A percentile compares a stretch with the other conserved stretches of the same genome.
phyloP scores from a whole-genome alignment of 176 grass and related monocot genomes.

The Cenchrus americanus region DNA sequence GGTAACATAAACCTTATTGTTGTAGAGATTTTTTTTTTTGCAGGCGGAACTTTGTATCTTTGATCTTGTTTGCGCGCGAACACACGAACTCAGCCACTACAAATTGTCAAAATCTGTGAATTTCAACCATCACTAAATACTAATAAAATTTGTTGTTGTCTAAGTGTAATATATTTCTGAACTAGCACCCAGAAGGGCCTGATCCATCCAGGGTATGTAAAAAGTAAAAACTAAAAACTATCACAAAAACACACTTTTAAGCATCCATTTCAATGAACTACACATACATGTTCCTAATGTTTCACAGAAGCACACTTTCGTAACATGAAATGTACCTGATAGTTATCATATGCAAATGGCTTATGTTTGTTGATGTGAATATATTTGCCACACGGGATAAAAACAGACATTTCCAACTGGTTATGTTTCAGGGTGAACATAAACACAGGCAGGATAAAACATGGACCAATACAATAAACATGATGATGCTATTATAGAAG shows the following conservation, averaged over 20 bases:
- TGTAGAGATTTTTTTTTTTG: not conserved
- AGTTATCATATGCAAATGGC: not conserved
- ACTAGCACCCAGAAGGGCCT: not conserved
- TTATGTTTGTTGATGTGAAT: not conserved
- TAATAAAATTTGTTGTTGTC: slow-evolving; percentile 11
- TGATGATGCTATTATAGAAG: not conserved
- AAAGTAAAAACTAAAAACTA: not conserved
- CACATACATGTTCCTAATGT: not conserved
- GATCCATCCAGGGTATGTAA: not conserved
- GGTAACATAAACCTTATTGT: slow-evolving; percentile 1
- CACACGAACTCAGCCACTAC: not conserved
- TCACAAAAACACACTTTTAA: not conserved
- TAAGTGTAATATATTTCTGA: slow-evolving; percentile 29
- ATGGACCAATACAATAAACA: not conserved
- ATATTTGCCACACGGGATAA: not conserved
- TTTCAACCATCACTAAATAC: slow-evolving; percentile 11
- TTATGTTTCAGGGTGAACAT: not conserved
- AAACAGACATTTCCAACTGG: not conserved
- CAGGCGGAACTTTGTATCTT: not conserved
- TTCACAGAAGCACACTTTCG: not conserved
- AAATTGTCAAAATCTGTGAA: not conserved
- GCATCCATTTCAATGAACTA: not conserved
- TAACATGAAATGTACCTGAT: not conserved
- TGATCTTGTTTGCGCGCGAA: not conserved
- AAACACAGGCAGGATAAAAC: not conserved